phyloP scores from a whole-genome alignment of 208 protist genomes.

The Wallacemonas sp. region DNA sequence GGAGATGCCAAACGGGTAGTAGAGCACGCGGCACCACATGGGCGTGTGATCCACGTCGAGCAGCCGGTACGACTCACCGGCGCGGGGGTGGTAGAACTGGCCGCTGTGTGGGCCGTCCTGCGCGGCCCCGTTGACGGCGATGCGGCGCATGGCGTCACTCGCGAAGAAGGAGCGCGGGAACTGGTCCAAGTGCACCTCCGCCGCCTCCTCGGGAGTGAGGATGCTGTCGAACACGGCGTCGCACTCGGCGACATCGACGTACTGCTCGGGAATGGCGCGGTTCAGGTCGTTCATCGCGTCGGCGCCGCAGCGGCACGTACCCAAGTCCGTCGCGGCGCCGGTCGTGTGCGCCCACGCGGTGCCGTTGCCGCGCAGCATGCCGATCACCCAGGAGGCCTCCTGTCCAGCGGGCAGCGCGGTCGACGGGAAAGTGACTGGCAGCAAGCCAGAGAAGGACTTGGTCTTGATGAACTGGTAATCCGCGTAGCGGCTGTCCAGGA shows the following conservation, averaged over 20 bases:
- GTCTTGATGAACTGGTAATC: conserved; percentile 51
- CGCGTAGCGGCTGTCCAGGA: conserved; percentile 57
- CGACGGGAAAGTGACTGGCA: conserved; percentile 41
- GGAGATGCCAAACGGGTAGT: conserved; percentile 66
- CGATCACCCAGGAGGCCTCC: background rate
- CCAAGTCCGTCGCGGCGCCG: background rate
- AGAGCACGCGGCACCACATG: conserved; percentile 70
- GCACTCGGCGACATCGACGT: conserved; percentile 47
- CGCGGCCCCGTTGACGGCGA: background rate
- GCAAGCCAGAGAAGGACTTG: conserved; percentile 27
- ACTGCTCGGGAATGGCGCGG: conserved; percentile 50
- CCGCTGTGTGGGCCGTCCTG: conserved; percentile 1
- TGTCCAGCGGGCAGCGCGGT: background rate
- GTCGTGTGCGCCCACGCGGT: background rate
- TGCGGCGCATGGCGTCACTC: conserved; percentile 1
- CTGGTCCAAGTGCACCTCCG: conserved; percentile 16
- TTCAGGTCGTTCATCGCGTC: conserved; percentile 54
- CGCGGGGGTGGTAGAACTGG: conserved; percentile 23
- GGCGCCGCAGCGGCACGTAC: conserved; percentile 45
- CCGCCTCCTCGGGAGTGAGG: background rate
- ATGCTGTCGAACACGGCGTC: conserved; percentile 49
- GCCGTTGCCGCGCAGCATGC: background rate
- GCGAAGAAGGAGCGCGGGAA: conserved; percentile 27
- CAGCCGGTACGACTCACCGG: conserved; percentile 24
- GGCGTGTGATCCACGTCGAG: conserved; percentile 57